Conservation (phyloP, 176 grass and related monocot genomes). For the Melocanna baccifera region DNA sequence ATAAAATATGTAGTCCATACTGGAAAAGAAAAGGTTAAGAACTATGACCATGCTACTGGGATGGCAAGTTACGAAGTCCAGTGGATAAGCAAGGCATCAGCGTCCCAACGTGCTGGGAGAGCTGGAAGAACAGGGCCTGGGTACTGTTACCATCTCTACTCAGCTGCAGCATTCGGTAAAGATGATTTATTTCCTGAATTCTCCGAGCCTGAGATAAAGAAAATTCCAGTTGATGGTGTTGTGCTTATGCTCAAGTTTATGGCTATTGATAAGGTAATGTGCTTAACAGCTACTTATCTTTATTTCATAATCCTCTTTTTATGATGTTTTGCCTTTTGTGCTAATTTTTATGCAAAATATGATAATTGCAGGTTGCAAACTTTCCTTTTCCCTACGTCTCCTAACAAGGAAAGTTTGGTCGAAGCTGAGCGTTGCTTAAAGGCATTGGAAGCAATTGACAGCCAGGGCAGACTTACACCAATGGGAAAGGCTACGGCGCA, state of each 20-base stretch:
- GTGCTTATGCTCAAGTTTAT: constrained; percentile 94
- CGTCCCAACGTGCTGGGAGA: constrained; percentile 83
- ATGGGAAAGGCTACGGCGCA: constrained; percentile 87
- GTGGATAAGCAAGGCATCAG: constrained; percentile 99
- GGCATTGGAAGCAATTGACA: constrained; percentile 77
- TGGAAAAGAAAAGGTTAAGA: constrained; percentile 97
- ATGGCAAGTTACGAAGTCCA: constrained; percentile 77
- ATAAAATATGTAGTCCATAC: constrained; percentile 97
- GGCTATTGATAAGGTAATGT: constrained; percentile 75
- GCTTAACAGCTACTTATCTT: neutral
- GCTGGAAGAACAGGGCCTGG: constrained; percentile 92
- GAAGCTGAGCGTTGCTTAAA: constrained; percentile 85
- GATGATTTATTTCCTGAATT: constrained; percentile 93
- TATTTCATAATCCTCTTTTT: constrained; percentile 21
- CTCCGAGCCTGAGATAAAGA: constrained; percentile 76
- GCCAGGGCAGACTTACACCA: constrained; percentile 52
- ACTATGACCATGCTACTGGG: constrained; percentile 70
- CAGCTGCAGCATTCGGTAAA: constrained; percentile 87
- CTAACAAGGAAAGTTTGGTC: constrained; percentile 64
- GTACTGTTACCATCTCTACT: constrained; percentile 89
- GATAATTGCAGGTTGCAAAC: constrained; percentile 71
- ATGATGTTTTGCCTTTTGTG: neutral
- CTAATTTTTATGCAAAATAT: constrained; percentile 14
- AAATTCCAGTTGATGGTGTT: constrained; percentile 85
- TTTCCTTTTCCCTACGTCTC: constrained; percentile 93